These are phyloP conservation scores for Zea mays DNA, from an alignment of 176 grass and related monocot species.

Conservation along the genomic window DNA sequence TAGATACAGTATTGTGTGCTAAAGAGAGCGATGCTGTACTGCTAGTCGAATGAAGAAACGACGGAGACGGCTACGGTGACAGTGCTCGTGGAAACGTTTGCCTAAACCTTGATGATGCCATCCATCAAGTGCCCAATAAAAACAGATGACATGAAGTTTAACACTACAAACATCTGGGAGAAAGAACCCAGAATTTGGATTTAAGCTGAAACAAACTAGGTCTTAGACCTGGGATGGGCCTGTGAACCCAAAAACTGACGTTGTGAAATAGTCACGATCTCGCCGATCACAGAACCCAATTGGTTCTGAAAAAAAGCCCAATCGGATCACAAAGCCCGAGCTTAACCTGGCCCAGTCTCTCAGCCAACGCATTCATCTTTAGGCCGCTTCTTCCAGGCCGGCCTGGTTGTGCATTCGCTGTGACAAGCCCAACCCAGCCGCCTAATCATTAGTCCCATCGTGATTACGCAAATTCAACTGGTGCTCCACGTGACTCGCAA, in stretches of 20 bases:
- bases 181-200: slow-evolving; percentile 41
- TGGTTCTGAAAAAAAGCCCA: too few relatives aligned
- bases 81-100: neutral
- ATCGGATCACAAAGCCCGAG: neutral
- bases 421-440: neutral
- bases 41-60: neutral
- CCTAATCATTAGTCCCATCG: neutral
- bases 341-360: neutral
- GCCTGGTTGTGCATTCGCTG: neutral
- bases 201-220: too few relatives aligned
- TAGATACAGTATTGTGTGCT: neutral
- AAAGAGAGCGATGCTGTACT: too few relatives aligned
- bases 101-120: slow-evolving; percentile 42
- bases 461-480: slow-evolving; percentile 11
- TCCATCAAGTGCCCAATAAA: slow-evolving; percentile 64
- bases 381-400: neutral
- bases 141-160: slow-evolving; percentile 64
- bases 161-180: slow-evolving; percentile 57
- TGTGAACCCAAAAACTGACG: neutral
- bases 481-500: neutral
- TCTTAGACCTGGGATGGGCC: neutral
- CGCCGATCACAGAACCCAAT: neutral
- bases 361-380: neutral
- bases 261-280: neutral
- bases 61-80: neutral